Conservation (phyloP, 768 basidiomycete species). For the Amanita pallidorosea region DNA sequence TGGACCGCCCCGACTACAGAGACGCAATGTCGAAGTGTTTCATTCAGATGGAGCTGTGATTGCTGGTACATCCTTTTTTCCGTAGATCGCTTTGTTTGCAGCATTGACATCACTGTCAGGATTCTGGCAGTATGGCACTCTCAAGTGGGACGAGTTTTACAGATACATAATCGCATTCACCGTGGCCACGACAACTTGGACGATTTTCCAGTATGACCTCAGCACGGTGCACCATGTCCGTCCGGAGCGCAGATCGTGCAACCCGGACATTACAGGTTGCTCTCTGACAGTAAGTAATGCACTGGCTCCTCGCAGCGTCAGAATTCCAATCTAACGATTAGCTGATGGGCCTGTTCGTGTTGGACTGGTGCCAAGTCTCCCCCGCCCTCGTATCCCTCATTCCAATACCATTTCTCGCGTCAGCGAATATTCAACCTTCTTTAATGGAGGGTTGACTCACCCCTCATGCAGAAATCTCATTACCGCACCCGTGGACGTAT, state of each 20-base stretch:
- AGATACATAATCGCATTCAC: conserved; percentile 8
- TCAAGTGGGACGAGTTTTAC: conserved; percentile 11
- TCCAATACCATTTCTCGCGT: conserved; percentile 7
- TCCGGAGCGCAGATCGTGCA: conserved; percentile 5
- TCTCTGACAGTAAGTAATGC: background rate
- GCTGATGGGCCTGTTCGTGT: conserved; percentile 5
- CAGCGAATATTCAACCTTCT: background rate
- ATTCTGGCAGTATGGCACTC: conserved; percentile 12
- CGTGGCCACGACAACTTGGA: conserved; percentile 6
- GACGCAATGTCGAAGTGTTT: conserved; percentile 1
- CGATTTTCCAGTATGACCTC: conserved; percentile 9
- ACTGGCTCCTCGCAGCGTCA: background rate
- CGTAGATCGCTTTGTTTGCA: background rate
- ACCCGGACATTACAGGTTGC: conserved; percentile 6
- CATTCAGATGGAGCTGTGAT: conserved; percentile 1
- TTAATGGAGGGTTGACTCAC: background rate
- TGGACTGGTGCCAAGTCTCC: conserved; percentile 3
- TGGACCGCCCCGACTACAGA: background rate
- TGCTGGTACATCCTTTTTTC: background rate
- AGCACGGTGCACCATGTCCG: conserved; percentile 1
- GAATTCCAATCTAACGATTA: conserved; percentile 3
- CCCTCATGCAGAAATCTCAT: conserved; percentile 5
- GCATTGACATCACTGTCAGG: conserved; percentile 3
- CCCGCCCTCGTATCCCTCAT: conserved; percentile 8
- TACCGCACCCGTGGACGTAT: conserved; percentile 8